Conservation (phyloP, 148 eudicot species). For the Fagopyrum homotropicum region DNA sequence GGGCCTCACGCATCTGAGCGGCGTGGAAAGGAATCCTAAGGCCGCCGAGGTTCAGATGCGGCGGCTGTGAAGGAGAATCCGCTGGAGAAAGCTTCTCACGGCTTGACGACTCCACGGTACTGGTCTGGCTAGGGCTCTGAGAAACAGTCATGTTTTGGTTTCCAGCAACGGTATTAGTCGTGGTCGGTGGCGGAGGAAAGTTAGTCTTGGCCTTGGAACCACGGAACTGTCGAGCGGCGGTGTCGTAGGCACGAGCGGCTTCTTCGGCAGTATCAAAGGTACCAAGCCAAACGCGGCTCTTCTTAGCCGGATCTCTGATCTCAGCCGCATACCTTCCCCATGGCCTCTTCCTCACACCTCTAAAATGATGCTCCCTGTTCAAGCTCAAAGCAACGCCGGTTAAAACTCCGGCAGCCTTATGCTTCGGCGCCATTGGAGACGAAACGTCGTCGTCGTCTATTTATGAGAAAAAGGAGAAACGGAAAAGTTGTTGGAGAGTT, state of each 20-base stretch:
- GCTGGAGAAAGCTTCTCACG: neutral
- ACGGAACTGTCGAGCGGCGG: slow-evolving; percentile 26
- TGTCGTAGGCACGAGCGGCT: slow-evolving; percentile 33
- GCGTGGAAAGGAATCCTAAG: neutral
- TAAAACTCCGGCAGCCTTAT: neutral
- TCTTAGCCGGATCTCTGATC: slow-evolving; percentile 25
- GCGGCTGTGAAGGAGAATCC: slow-evolving; percentile 15
- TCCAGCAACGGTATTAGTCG: neutral
- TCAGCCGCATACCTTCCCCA: slow-evolving; percentile 36
- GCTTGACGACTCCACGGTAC: slow-evolving; percentile 29
- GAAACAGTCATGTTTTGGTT: neutral
- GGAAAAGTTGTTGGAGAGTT: neutral
- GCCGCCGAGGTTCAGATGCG: slow-evolving; percentile 16
- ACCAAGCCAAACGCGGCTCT: slow-evolving; percentile 32
- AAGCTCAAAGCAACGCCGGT: neutral
- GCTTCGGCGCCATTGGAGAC: neutral
- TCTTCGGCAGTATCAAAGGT: slow-evolving; percentile 33
- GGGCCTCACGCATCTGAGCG: neutral
- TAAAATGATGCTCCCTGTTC: slow-evolving; percentile 19
- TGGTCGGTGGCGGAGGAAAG: slow-evolving; percentile 14
- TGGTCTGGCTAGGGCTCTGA: slow-evolving; percentile 28
- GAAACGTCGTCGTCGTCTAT: neutral
- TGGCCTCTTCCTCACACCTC: slow-evolving; percentile 28
- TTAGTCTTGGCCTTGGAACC: slow-evolving; percentile 31
- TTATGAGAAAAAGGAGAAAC: neutral